These are phyloP conservation scores for Lactarius trivialis DNA, from an alignment of 768 basidiomycete species.

Conservation along the genomic window DNA sequence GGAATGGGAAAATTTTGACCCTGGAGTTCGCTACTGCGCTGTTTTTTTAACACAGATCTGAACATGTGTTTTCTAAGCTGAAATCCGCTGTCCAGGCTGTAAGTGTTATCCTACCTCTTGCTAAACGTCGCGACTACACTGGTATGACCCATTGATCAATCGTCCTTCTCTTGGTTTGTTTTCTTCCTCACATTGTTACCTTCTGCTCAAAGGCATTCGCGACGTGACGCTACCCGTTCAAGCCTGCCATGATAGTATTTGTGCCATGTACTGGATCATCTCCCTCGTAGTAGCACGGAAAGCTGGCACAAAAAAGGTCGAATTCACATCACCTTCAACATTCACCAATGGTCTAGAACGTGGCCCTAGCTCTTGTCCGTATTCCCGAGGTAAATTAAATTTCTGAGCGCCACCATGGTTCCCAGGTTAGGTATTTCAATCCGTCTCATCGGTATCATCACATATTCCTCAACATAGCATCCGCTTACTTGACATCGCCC, in stretches of 20 bases:
- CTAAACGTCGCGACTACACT: conserved; percentile 69
- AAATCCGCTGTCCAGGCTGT: conserved; percentile 55
- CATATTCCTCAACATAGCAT: conserved; percentile 59
- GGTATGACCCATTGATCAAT: conserved; percentile 62
- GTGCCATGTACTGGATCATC: conserved; percentile 40
- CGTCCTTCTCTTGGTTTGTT: conserved; percentile 53
- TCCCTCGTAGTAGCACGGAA: conserved; percentile 29
- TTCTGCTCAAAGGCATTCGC: not conserved
- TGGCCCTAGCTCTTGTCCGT: conserved; percentile 78
- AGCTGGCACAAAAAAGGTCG: conserved; percentile 68
- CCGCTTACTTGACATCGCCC: conserved; percentile 65
- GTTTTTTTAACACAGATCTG: too few relatives aligned
- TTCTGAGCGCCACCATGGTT: not conserved
- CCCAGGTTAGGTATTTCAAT: conserved; percentile 63
- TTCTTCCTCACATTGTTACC: not conserved
- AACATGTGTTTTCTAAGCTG: conserved; percentile 1
- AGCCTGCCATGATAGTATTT: conserved; percentile 27
- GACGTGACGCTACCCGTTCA: conserved; percentile 28
- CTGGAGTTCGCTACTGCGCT: conserved; percentile 53
- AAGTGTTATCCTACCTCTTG: conserved; percentile 82
- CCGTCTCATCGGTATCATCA: conserved; percentile 60
- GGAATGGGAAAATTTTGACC: too few relatives aligned
- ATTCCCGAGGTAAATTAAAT: conserved; percentile 50
- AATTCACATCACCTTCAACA: not conserved
- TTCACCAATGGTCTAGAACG: conserved; percentile 36